Percentiles rank a stretch among this genome's conserved stretches.
Evolutionary conservation across 2,329 filamentous ascomycete species (phyloP).

Genomic region (Aspergillus oerlinghausenensis): DNA sequence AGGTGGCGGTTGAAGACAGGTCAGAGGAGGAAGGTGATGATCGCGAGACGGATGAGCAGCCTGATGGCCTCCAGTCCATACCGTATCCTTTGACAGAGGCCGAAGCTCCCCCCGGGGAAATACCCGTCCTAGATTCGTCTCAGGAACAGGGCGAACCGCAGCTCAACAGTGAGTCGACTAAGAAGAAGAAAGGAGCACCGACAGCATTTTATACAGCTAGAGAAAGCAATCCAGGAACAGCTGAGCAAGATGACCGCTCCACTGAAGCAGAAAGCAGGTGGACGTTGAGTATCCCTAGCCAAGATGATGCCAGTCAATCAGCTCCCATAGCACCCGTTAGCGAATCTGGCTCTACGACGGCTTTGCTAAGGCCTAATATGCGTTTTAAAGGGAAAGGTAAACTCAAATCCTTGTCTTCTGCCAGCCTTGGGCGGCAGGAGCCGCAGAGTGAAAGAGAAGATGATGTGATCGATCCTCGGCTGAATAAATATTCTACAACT

Average conservation of each 20-base stretch:
- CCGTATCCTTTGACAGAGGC: conserved; percentile 18
- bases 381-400: conserved; percentile 18
- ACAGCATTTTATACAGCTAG: conserved; percentile 31
- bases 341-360: conserved; percentile 31
- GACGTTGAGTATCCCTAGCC: conserved; percentile 14
- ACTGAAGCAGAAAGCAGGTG: conserved; percentile 6
- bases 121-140: conserved; percentile 4
- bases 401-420: conserved; percentile 8
- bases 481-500: conserved; percentile 16
- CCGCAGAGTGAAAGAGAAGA: conserved; percentile 26
- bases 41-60: neutral
- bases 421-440: conserved; percentile 30
- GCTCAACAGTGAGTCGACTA: conserved; percentile 2
- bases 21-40: conserved; percentile 11
- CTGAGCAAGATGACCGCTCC: neutral
- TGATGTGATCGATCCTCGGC: conserved; percentile 6
- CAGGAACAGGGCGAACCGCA: conserved; percentile 6
- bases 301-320: conserved; percentile 17
- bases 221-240: conserved; percentile 9
- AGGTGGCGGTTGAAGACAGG: neutral
- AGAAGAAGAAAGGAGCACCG: conserved; percentile 15
- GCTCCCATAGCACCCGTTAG: conserved; percentile 21
- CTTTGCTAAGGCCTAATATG: conserved; percentile 25
- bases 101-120: conserved; percentile 3
- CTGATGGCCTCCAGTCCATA: conserved; percentile 17